phyloP scores from a whole-genome alignment of 257 asterid genomes.

The Gentiana macrophylla region DNA sequence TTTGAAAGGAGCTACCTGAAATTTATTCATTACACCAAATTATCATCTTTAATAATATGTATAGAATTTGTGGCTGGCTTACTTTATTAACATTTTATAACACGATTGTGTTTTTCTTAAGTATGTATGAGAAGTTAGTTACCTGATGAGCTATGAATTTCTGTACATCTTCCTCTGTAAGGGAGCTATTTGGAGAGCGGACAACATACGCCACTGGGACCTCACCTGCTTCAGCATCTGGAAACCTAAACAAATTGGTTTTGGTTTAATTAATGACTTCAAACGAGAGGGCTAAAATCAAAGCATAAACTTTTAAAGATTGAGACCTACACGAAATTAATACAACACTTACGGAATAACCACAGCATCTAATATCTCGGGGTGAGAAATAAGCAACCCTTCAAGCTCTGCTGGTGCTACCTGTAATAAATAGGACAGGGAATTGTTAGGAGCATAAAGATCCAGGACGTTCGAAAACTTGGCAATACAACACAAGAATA shows the following conservation, averaged over 20 bases:
- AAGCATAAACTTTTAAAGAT: neutral
- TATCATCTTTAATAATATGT: too few relatives aligned
- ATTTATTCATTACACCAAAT: too few relatives aligned
- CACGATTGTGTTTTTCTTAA: too few relatives aligned
- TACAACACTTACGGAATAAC: conserved; percentile 67
- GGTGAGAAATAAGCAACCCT: conserved; percentile 84
- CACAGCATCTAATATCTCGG: conserved; percentile 85
- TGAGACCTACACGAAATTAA: neutral
- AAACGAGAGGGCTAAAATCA: neutral
- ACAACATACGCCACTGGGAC: conserved; percentile 85
- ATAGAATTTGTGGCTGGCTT: too few relatives aligned
- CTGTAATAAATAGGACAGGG: conserved; percentile 24
- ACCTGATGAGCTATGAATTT: conserved; percentile 89
- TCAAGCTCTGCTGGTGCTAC: conserved; percentile 99
- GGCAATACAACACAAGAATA: too few relatives aligned
- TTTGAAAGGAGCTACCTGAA: conserved; percentile 83
- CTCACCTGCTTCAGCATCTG: conserved; percentile 99
- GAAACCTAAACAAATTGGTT: conserved; percentile 37
- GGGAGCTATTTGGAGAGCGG: conserved; percentile 72
- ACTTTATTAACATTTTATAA: too few relatives aligned
- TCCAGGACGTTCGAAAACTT: too few relatives aligned
- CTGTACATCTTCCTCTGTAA: conserved; percentile 74
- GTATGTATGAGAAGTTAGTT: neutral
- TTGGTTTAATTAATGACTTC: neutral
- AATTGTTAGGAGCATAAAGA: too few relatives aligned